Base-by-base conservation (phyloP, 768 basidiomycete species). In the Mrakia hoshinonis region DNA sequence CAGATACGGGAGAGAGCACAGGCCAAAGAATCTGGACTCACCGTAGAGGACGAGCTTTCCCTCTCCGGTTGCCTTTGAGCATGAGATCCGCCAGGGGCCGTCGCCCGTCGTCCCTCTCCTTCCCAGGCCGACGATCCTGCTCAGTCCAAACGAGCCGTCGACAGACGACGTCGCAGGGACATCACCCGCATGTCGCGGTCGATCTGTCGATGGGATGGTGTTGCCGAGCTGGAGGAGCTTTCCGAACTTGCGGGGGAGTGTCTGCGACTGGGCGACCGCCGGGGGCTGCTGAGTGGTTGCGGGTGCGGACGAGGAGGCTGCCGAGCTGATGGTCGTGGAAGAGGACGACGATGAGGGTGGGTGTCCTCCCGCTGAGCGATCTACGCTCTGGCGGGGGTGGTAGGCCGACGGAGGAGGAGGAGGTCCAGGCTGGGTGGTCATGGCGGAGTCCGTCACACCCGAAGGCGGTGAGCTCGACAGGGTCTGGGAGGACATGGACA, bases 31-130 rank as follows among this genome's bases (percentile, higher is more conserved):
- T 43, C 43, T 43, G 43, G 6, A 69, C 68, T 69, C 26, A 39
- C 31, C 68, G 47, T 69, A 69, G 68, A 69, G 46, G 36, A 58
- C 47, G 26, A 69, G 31, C 47, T 46, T 68, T n/a, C 52, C 38
- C 2, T 47, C 31, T 31, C 58, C 47, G 10, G 26, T 62, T 9
- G 22, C n/a, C 26, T 31, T 58, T 9, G 52, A 52, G 3, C 51
- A 2, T 34, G 54, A 48, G 26, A 69, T 47, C 18, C 47, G 15
- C 68, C 68, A 69, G 29, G 10, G n/a, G 18, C 49, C 65, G 20
- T 67, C 49, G 22, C 46, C 62, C 4, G 13, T 64, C n/a, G 62
- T 10, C 26, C 29, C 43, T n/a, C 38, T 64, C 22, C n/a, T 39
- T 48, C 43, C 62, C 3, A 47, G 22, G n/a, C 46, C 43, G 10